These are phyloP conservation scores for Deinandra increscens DNA, from an alignment of 129 eudicot genomes.

Conservation along the genomic window DNA sequence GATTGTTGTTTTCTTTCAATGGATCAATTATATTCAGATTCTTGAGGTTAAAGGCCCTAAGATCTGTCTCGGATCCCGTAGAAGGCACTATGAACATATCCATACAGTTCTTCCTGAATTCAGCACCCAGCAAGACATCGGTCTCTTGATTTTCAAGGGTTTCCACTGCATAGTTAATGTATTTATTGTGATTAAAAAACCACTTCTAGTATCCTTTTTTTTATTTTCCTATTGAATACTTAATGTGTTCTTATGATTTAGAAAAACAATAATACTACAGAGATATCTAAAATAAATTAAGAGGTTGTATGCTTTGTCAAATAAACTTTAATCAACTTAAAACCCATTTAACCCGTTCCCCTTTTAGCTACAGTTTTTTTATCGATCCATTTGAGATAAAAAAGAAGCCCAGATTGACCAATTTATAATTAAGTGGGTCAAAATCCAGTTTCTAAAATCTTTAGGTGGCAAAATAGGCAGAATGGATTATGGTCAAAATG, in stretches of 20 bases:
- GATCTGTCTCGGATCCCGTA: conserved; percentile 44
- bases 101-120: conserved; percentile 57
- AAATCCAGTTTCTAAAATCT: not conserved
- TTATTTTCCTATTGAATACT: not conserved
- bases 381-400: not conserved
- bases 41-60: conserved; percentile 52
- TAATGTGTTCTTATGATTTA: not conserved
- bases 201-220: not conserved
- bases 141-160: conserved; percentile 34
- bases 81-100: conserved; percentile 70
- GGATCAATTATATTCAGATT: conserved; percentile 91
- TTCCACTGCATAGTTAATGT: conserved; percentile 42
- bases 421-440: not conserved
- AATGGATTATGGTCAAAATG: not conserved
- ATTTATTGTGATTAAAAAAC: not conserved
- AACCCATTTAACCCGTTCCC: not conserved
- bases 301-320: not conserved
- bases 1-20: conserved; percentile 81
- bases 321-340: not conserved
- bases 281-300: not conserved
- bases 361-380: not conserved
- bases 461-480: not conserved
- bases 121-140: conserved; percentile 50
- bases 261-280: not conserved
- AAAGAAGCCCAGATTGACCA: not conserved